Evolutionary conservation across 805 yeast genomes (phyloP).

Genomic region (Candida insectorum): DNA sequence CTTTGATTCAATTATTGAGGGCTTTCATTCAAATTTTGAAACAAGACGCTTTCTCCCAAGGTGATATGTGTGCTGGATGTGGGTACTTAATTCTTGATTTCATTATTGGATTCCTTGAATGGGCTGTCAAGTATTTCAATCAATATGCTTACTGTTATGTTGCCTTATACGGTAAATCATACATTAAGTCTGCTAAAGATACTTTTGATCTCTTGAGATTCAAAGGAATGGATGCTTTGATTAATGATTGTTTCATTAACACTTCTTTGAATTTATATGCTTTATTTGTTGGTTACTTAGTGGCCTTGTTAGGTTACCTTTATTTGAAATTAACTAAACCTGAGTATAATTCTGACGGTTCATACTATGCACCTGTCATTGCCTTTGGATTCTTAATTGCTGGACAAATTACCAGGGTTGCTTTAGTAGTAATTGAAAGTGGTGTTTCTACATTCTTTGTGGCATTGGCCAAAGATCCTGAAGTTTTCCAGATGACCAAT

Average conservation of each 20-base stretch:
- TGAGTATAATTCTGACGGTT: slow-evolving; percentile 55
- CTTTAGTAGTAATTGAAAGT: slow-evolving; percentile 71
- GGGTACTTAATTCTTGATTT: slow-evolving; percentile 54
- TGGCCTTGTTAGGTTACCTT: slow-evolving; percentile 60
- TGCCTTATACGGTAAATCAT: slow-evolving; percentile 82
- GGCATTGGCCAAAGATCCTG: slow-evolving; percentile 82
- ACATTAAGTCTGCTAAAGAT: slow-evolving; percentile 72
- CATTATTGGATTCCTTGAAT: slow-evolving; percentile 62
- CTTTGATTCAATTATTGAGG: slow-evolving; percentile 64
- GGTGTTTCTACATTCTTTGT: slow-evolving; percentile 84
- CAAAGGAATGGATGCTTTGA: slow-evolving; percentile 80
- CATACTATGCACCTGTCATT: slow-evolving; percentile 66
- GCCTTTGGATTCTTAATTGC: slow-evolving; percentile 74
- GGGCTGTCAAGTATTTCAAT: slow-evolving; percentile 83
- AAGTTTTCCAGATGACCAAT: slow-evolving; percentile 68
- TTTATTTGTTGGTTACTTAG: slow-evolving; percentile 60
- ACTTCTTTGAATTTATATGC: slow-evolving; percentile 78
- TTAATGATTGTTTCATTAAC: slow-evolving; percentile 79
- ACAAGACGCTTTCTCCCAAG: slow-evolving; percentile 49
- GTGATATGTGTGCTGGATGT: slow-evolving; percentile 51
- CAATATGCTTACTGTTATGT: slow-evolving; percentile 86
- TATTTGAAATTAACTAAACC: slow-evolving; percentile 69
- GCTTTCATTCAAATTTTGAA: slow-evolving; percentile 52
- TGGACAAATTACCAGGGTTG: slow-evolving; percentile 68
- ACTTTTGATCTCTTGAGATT: slow-evolving; percentile 74